Conservation (phyloP, 1,139 yeast species). For the Debaryomyces psychrophilus region DNA sequence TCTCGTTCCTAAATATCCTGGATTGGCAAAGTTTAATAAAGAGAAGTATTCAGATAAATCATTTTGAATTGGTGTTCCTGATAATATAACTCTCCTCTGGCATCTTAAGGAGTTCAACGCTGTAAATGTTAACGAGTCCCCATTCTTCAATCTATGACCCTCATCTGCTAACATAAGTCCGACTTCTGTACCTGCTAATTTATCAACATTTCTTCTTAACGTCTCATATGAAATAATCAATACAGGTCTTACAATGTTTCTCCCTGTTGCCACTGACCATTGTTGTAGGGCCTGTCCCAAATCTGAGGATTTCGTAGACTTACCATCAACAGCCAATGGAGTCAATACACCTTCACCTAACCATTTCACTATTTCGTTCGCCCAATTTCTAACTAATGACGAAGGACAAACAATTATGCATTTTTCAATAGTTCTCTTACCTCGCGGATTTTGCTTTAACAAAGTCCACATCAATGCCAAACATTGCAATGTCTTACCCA, state of each 20-base stretch:
- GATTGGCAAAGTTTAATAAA: conserved; percentile 87
- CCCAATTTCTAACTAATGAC: conserved; percentile 94
- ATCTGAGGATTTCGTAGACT: conserved; percentile 66
- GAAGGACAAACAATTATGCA: conserved; percentile 96
- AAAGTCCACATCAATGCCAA: conserved; percentile 93
- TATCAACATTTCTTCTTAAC: conserved; percentile 80
- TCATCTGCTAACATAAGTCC: conserved; percentile 94
- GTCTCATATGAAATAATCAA: conserved; percentile 96
- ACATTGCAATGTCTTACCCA: conserved; percentile 95
- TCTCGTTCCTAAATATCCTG: conserved; percentile 87
- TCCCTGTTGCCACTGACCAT: conserved; percentile 90
- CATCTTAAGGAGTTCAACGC: conserved; percentile 83
- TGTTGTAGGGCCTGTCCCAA: conserved; percentile 70
- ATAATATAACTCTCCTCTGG: conserved; percentile 84
- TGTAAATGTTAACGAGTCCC: conserved; percentile 90
- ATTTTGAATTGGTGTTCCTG: conserved; percentile 98
- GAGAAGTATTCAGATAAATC: conserved; percentile 96
- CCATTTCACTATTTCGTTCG: conserved; percentile 95
- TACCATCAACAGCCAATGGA: conserved; percentile 92
- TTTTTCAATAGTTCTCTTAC: conserved; percentile 80
- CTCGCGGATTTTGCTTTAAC: conserved; percentile 87
- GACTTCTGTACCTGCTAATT: conserved; percentile 74
- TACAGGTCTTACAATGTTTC: conserved; percentile 91
- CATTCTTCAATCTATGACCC: conserved; percentile 93
- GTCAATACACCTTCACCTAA: conserved; percentile 87